phyloP scores from a whole-genome alignment of 306 rosid species.

The Vigna reflexopilosa region DNA sequence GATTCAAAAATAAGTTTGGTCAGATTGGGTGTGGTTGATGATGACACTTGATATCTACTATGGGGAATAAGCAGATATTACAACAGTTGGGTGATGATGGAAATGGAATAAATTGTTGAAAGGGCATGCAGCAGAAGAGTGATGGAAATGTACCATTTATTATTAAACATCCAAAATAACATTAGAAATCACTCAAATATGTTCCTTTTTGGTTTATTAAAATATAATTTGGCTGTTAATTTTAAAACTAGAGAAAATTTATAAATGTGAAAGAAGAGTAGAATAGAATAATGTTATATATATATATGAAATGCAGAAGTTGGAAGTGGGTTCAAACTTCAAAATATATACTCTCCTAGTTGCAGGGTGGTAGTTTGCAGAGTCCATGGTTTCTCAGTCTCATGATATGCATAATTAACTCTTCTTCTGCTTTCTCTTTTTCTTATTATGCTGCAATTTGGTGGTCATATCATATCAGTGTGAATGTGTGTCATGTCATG shows the following conservation, averaged over 20 bases:
- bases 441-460: conserved; percentile 27
- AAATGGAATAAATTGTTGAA: conserved; percentile 6
- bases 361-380: conserved; percentile 21
- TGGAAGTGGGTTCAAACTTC: conserved; percentile 45
- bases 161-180: too few relatives aligned
- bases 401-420: conserved; percentile 29
- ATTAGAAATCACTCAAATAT: too few relatives aligned
- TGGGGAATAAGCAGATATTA: not conserved
- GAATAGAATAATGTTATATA: too few relatives aligned
- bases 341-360: conserved; percentile 65
- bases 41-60: not conserved
- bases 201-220: too few relatives aligned
- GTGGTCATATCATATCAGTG: conserved; percentile 47
- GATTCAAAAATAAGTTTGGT: not conserved
- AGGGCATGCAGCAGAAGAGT: not conserved
- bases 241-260: not conserved
- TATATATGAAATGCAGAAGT: not conserved
- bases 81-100: conserved; percentile 1
- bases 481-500: conserved; percentile 9
- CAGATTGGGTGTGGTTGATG: not conserved
- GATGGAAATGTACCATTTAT: not conserved
- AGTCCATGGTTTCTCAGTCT: conserved; percentile 26
- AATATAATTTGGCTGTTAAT: too few relatives aligned
- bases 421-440: conserved; percentile 34
- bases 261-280: too few relatives aligned